These are phyloP conservation scores for Alternaria panax DNA, from an alignment of 2,329 filamentous ascomycete species.

Conservation along the genomic window DNA sequence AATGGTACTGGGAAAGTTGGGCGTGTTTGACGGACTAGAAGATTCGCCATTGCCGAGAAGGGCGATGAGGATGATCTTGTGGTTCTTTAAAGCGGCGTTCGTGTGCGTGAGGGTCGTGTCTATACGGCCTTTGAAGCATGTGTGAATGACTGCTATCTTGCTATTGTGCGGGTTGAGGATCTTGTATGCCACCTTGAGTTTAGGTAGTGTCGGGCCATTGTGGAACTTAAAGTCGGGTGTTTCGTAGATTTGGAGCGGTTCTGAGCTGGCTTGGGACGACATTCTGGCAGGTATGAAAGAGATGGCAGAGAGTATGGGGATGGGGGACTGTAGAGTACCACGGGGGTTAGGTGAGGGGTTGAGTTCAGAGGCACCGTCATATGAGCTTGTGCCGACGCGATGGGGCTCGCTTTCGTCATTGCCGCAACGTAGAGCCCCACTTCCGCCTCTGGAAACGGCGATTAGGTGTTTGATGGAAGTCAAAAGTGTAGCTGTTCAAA, in stretches of 20 bases:
- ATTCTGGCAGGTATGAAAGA: conserved; percentile 3
- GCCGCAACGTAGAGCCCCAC: conserved; percentile 4
- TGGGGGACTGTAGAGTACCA: neutral
- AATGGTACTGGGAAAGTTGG: conserved; percentile 54
- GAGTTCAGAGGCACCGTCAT: neutral
- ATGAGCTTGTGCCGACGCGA: conserved; percentile 9
- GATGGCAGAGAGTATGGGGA: neutral
- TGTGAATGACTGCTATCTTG: conserved; percentile 56
- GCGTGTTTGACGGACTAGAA: conserved; percentile 60
- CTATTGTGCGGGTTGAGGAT: conserved; percentile 33
- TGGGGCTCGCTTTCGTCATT: conserved; percentile 11
- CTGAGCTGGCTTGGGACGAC: conserved; percentile 19
- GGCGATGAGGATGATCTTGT: conserved; percentile 61
- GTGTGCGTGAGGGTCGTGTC: conserved; percentile 59
- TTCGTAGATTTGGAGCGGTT: conserved; percentile 20
- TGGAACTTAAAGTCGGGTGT: conserved; percentile 30
- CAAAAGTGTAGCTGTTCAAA: neutral
- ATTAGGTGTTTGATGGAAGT: neutral
- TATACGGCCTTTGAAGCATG: conserved; percentile 63
- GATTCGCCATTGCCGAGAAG: conserved; percentile 64
- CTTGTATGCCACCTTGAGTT: conserved; percentile 30
- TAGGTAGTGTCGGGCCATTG: conserved; percentile 24
- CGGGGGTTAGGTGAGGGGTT: neutral
- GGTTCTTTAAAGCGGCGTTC: conserved; percentile 52
- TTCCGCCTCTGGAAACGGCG: conserved; percentile 2